phyloP scores from a whole-genome alignment of 345 rosid species.

The Conringia planisiliqua region DNA sequence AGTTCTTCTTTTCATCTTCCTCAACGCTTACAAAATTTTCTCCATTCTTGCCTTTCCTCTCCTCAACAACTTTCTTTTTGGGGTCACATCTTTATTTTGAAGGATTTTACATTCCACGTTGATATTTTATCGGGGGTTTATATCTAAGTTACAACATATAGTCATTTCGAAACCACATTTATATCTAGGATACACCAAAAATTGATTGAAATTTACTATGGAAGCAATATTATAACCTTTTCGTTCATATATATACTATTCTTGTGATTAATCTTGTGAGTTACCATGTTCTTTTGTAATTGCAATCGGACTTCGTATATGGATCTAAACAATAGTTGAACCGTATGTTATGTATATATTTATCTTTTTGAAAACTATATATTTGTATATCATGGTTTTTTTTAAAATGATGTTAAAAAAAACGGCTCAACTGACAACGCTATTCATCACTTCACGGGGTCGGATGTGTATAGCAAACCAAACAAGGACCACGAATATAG shows the following conservation, averaged over 20 bases:
- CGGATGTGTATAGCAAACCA: constrained; percentile 19
- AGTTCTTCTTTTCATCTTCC: constrained; percentile 17
- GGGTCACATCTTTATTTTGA: background rate
- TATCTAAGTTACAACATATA: background rate
- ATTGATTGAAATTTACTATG: background rate
- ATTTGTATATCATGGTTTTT: background rate
- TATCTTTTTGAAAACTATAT: background rate
- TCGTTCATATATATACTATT: background rate
- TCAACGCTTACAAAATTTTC: constrained; percentile 9
- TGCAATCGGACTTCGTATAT: background rate
- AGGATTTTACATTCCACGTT: background rate
- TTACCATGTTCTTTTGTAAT: background rate
- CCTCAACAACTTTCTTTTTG: constrained; percentile 8
- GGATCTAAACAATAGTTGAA: background rate
- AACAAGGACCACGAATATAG: constrained; percentile 24
- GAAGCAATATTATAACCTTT: background rate
- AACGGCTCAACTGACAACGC: constrained; percentile 33
- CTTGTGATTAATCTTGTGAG: background rate
- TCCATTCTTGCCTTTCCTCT: background rate
- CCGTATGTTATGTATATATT: background rate
- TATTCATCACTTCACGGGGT: constrained; percentile 34
- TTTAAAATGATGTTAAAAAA: background rate
- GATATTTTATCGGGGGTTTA: background rate
- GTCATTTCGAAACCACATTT: background rate
- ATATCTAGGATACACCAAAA: background rate